These are phyloP conservation scores for Colletotrichum orbiculare DNA, from an alignment of 2,329 filamentous ascomycete genomes.

Conservation along the genomic window DNA sequence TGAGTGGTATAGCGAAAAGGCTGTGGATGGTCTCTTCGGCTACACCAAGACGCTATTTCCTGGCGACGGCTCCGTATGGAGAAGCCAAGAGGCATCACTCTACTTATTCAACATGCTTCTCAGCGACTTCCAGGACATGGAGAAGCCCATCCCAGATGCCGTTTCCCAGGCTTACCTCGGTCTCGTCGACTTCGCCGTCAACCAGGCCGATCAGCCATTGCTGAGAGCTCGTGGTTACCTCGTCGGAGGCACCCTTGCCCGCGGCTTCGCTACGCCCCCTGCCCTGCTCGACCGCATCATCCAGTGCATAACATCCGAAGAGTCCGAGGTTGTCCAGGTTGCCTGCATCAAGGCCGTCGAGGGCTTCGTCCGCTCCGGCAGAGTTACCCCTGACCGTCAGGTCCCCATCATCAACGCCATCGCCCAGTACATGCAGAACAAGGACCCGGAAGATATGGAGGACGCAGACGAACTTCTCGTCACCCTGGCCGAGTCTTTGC, in stretches of 20 bases:
- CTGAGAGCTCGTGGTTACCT: constrained; percentile 89
- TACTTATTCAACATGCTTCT: constrained; percentile 88
- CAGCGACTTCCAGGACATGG: constrained; percentile 83
- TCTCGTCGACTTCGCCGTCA: constrained; percentile 82
- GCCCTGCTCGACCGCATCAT: constrained; percentile 79
- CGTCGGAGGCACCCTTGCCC: constrained; percentile 82
- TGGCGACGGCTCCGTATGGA: constrained; percentile 62
- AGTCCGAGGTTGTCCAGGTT: constrained; percentile 90
- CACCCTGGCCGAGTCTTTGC: constrained; percentile 86
- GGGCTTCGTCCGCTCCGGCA: constrained; percentile 66
- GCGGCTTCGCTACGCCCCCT: constrained; percentile 72
- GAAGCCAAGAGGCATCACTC: constrained; percentile 80
- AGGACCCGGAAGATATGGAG: constrained; percentile 84
- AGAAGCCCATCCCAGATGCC: constrained; percentile 75
- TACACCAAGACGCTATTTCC: constrained; percentile 82
- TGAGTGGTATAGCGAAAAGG: constrained; percentile 84
- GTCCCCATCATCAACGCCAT: constrained; percentile 69
- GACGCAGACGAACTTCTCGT: constrained; percentile 94
- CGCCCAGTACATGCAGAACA: constrained; percentile 79
- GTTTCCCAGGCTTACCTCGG: constrained; percentile 81
- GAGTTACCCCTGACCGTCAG: constrained; percentile 68
- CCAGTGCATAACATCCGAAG: constrained; percentile 78
- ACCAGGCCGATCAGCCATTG: constrained; percentile 75
- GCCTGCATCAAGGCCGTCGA: constrained; percentile 90
- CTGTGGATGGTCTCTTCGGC: constrained; percentile 81